Conservation (phyloP, 306 rosid species). For the Castanea crenata region DNA sequence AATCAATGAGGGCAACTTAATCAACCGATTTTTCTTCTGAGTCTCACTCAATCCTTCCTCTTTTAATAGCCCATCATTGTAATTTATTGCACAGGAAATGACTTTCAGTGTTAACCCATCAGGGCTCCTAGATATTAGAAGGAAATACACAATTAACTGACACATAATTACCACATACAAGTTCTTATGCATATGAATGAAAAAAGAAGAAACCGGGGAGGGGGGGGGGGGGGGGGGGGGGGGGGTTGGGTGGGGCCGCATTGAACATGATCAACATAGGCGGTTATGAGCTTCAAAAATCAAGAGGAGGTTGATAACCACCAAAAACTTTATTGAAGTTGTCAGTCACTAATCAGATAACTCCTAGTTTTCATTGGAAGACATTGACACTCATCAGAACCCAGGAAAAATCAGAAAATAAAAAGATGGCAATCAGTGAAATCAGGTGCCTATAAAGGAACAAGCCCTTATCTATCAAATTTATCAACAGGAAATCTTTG, state of each 20-base stretch:
- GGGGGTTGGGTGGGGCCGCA: too few relatives aligned
- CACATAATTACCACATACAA: neutral
- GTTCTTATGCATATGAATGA: neutral
- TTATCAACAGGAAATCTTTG: neutral
- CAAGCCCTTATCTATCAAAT: neutral
- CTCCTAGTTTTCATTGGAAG: neutral
- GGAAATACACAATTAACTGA: constrained; percentile 24
- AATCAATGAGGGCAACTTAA: constrained; percentile 63
- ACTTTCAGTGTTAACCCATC: constrained; percentile 91
- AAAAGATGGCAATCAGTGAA: neutral
- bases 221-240: too few relatives aligned
- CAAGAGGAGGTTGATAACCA: neutral
- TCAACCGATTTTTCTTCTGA: constrained; percentile 79
- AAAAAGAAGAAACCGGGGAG: neutral
- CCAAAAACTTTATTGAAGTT: neutral
- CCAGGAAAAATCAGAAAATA: neutral
- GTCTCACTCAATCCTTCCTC: constrained; percentile 81
- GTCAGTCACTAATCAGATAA: neutral
- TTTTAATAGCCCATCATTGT: constrained; percentile 79
- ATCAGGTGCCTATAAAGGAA: neutral
- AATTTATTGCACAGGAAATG: constrained; percentile 83
- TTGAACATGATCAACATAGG: neutral
- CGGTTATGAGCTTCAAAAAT: neutral
- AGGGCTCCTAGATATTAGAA: constrained; percentile 63
- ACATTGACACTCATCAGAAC: neutral